phyloP scores from a whole-genome alignment of 2,329 filamentous ascomycete genomes.

The Aureobasidium leucospermi region DNA sequence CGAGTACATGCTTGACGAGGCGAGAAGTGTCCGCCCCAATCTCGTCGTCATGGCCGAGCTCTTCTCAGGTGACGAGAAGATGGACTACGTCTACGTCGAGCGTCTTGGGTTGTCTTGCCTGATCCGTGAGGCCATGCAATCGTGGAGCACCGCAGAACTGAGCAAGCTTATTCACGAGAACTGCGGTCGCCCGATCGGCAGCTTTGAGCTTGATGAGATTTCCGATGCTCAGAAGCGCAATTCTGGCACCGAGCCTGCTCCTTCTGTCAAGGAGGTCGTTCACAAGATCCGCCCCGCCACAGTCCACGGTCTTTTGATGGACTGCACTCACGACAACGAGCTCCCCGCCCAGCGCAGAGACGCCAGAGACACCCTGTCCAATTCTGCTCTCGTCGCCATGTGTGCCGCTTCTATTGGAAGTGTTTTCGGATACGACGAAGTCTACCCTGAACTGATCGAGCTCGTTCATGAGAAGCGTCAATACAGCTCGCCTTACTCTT shows the following conservation, averaged over 20 bases:
- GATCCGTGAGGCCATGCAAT: conserved; percentile 96
- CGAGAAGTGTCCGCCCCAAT: conserved; percentile 78
- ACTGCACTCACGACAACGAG: conserved; percentile 98
- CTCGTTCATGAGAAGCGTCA: conserved; percentile 80
- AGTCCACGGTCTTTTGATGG: conserved; percentile 94
- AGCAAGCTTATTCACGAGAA: conserved; percentile 90
- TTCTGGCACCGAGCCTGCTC: conserved; percentile 27
- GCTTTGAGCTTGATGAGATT: conserved; percentile 89
- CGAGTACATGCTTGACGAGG: conserved; percentile 89
- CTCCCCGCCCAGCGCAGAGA: conserved; percentile 91
- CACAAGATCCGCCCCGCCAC: conserved; percentile 79
- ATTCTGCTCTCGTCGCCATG: conserved; percentile 91
- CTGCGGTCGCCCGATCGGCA: conserved; percentile 88
- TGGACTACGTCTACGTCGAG: conserved; percentile 94
- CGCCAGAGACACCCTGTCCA: conserved; percentile 86
- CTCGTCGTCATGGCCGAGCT: conserved; percentile 90
- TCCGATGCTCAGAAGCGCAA: conserved; percentile 50
- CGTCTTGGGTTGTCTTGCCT: conserved; percentile 83
- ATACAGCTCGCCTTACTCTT: conserved; percentile 72
- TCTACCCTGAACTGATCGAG: conserved; percentile 89
- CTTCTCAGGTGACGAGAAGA: conserved; percentile 91
- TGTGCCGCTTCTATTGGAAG: conserved; percentile 90
- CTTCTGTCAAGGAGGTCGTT: conserved; percentile 55
- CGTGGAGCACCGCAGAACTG: conserved; percentile 89
- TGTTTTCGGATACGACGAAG: conserved; percentile 96